Base-by-base conservation (phyloP, 1,139 yeast species). In the Debaryomycetaceae sp. region DNA sequence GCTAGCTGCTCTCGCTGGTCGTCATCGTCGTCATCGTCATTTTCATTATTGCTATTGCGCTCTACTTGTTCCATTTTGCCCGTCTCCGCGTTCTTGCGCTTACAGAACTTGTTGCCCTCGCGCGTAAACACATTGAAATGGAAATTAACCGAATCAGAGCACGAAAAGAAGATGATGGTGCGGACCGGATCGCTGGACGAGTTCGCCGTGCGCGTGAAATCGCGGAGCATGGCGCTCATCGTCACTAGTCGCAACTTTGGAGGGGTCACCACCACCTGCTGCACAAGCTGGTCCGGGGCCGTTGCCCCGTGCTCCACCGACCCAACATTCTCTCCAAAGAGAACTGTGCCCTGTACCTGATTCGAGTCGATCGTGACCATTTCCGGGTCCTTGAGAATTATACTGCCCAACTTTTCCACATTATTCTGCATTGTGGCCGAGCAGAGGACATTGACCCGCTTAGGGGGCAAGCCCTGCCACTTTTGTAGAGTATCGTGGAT, bases 111-210 rank as follows among this genome's bases (percentile, higher is more conserved):
- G 31, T 58, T 56, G 10, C 80, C 80, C 10, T 59, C 59, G 34
- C 75, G 53, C 3, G 92, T 68, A 42, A 87, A 76, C 0, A 75
- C 78, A 29, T 73, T 71, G 51, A 76, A 85, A 54, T 90, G 96
- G 58, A 81, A 90, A 41, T 90, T 86, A 15, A 92, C 97, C 11
- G 95, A 81, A 47, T 90, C 97, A 0, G 97, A 77, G 56, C 98
- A 90, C 6, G 95, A 81, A 40, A 86, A 70, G 51, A 90, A 90
- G 1, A 92, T 87, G 49, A 90, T 78, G 1, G 90, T 74, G 44
- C 85, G 71, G 38, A 52, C 19, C 29, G 39, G 27, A 4, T 43
- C 41, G 2, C 53, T 49, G 4, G 55, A 45, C 10, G 43, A 49
- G 5, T 38, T 27, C 12, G 44, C 39, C 2, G 41, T 38, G 12